A percentile compares a stretch with the other conserved stretches of the same genome.
Conservation (phyloP, 2,329 filamentous ascomycete species). For the Monosporascus sp. region DNA sequence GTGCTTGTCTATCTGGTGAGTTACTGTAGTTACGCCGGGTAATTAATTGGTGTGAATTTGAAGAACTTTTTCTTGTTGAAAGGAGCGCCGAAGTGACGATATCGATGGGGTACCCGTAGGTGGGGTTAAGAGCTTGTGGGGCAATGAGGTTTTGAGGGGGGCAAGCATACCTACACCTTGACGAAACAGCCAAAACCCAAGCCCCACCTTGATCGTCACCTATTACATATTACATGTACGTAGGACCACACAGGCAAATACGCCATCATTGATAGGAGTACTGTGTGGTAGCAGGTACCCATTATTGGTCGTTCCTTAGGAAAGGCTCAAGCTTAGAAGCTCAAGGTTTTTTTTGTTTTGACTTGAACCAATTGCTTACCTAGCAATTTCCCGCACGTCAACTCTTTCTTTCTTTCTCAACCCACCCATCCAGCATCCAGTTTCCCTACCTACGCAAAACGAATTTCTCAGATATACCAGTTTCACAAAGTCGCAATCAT, state of each 20-base stretch:
- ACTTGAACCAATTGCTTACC: too few species aligned
- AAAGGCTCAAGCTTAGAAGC: too few species aligned
- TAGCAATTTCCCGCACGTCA: too few species aligned
- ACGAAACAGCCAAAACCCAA: neutral
- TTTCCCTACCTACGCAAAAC: neutral
- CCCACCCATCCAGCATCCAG: neutral
- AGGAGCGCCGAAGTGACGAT: neutral
- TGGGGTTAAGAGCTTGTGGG: neutral
- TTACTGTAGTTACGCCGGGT: too few species aligned
- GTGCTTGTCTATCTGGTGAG: too few species aligned
- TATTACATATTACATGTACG: neutral
- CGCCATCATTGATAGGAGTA: too few species aligned
- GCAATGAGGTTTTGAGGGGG: neutral
- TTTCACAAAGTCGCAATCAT: constrained; percentile 52
- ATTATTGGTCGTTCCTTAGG: too few species aligned
- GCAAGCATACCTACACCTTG: neutral
- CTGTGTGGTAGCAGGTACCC: too few species aligned
- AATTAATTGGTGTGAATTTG: too few species aligned
- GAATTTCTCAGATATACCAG: constrained; percentile 11
- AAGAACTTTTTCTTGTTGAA: too few species aligned
- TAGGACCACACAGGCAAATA: neutral
- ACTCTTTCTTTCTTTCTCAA: constrained; percentile 5
- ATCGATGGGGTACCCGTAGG: neutral
- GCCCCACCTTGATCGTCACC: neutral
- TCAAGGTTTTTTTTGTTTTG: too few species aligned